Evolutionary conservation across 2,329 filamentous ascomycete species (phyloP), one percentile per base, ranked within the genome.

Genomic region (Xylariales sp.): DNA sequence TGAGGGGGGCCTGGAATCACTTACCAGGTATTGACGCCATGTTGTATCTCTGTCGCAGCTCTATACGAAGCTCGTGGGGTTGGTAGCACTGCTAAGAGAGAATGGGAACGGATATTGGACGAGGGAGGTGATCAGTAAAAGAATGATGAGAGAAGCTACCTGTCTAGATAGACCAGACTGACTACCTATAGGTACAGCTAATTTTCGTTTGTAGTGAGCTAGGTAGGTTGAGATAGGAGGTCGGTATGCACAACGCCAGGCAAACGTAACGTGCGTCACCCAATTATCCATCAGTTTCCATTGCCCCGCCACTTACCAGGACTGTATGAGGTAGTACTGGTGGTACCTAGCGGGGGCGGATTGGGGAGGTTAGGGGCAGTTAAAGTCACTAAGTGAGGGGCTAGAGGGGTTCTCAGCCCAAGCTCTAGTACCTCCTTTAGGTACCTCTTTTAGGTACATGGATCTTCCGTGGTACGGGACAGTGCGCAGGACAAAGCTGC

Each of bases 21-120:
- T 10, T 48, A 59, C 62, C 62, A 58, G 74, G 71, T 77, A 78
- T 75, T 56, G 71, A 64, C 71, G 75, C 68, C 76, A 77, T 77
- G 16, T 74, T 72, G 71, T 62, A 65, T 62, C 54, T 53, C 43
- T 39, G 34, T 55, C 43, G 48, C 16, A 58, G 23, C 48, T 46
- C 16, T 16, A 28, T 34, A 36, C 28, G n/a, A 43, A 41, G 36
- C 48, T 23, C 28, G 46, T 59, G 57, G 32, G 46, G 8, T 8
- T 39, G 45, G 45, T 43, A 41, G 45, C 16, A 36, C 16, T 49
- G 53, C 4, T 32, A 12, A n/a, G 30, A 30, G 28, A 41, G n/a
- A n/a, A 52, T 32, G 18, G 28, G 14, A 34, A 49, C 3, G 16
- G 23, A 52, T 54, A 46, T 18, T 14, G 8, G 8, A 43, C 12